phyloP scores from a whole-genome alignment of 1,139 yeast genomes.

The Candida tetrigidarum region DNA sequence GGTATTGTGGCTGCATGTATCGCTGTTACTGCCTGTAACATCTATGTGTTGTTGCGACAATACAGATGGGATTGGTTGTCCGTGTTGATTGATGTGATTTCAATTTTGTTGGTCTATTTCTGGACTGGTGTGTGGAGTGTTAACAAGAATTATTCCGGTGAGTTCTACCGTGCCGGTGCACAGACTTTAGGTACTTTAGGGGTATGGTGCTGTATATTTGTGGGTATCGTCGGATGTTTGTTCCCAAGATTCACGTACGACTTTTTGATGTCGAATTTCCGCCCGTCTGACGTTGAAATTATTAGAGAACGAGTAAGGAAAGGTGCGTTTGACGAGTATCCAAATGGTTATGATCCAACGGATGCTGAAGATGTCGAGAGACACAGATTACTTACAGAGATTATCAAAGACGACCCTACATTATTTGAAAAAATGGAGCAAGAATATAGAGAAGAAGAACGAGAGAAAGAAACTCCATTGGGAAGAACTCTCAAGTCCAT shows the following conservation, averaged over 20 bases:
- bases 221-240: conserved; percentile 50
- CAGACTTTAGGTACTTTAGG: conserved; percentile 55
- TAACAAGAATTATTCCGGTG: conserved; percentile 37
- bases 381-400: conserved; percentile 41
- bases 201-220: conserved; percentile 55
- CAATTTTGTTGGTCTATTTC: conserved; percentile 56
- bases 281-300: conserved; percentile 59
- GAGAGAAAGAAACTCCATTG: conserved; percentile 26
- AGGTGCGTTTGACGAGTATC: conserved; percentile 54
- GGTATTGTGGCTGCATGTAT: conserved; percentile 55
- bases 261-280: conserved; percentile 47
- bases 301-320: conserved; percentile 51
- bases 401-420: conserved; percentile 40
- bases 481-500: conserved; percentile 41
- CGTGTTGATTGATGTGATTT: conserved; percentile 48
- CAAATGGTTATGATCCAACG: conserved; percentile 65
- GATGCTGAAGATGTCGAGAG: conserved; percentile 48
- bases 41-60: conserved; percentile 58
- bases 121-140: conserved; percentile 70
- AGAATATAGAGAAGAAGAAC: conserved; percentile 19
- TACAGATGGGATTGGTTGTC: conserved; percentile 67
- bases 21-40: conserved; percentile 55
- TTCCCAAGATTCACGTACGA: conserved; percentile 59
- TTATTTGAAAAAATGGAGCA: conserved; percentile 38
- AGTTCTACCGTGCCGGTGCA: conserved; percentile 60